Evolutionary conservation across 2,329 filamentous ascomycete genomes (phyloP).

Genomic region (Aspergillus sp.): DNA sequence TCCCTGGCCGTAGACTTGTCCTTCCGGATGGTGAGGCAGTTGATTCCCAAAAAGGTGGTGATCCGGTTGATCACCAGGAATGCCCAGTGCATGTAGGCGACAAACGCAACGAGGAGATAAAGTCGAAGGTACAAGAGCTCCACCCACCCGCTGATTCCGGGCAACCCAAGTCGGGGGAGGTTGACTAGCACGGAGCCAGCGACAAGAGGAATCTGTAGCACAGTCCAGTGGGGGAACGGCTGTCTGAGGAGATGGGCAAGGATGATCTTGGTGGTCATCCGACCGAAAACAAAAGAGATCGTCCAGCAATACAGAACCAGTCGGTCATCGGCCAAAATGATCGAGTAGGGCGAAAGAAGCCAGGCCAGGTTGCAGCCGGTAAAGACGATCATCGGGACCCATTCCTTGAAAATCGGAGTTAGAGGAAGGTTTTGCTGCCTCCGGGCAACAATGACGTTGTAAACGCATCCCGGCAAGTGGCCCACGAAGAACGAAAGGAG

Average conservation of each 20-base stretch:
- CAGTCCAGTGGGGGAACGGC: slow-evolving; percentile 95
- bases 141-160: slow-evolving; percentile 60
- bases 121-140: slow-evolving; percentile 81
- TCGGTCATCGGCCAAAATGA: slow-evolving; percentile 77
- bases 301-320: slow-evolving; percentile 89
- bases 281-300: slow-evolving; percentile 94
- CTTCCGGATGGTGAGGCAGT: slow-evolving; percentile 77
- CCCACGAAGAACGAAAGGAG: slow-evolving; percentile 63
- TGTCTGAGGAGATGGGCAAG: slow-evolving; percentile 90
- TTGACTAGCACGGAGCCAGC: slow-evolving; percentile 82
- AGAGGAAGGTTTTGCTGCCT: slow-evolving; percentile 70
- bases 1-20: slow-evolving; percentile 35
- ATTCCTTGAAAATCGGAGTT: slow-evolving; percentile 83
- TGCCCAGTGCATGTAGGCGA: slow-evolving; percentile 94
- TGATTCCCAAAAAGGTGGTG: slow-evolving; percentile 88
- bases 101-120: slow-evolving; percentile 77
- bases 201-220: slow-evolving; percentile 82
- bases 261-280: slow-evolving; percentile 99
- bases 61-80: slow-evolving; percentile 87
- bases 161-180: slow-evolving; percentile 72
- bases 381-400: slow-evolving; percentile 86
- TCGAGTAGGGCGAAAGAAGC: slow-evolving; percentile 87
- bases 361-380: slow-evolving; percentile 73
- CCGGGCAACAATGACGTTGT: slow-evolving; percentile 79
- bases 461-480: slow-evolving; percentile 85